Base-by-base conservation (phyloP, 108 stramenopile genomes). In the Epithemia pelagica region DNA sequence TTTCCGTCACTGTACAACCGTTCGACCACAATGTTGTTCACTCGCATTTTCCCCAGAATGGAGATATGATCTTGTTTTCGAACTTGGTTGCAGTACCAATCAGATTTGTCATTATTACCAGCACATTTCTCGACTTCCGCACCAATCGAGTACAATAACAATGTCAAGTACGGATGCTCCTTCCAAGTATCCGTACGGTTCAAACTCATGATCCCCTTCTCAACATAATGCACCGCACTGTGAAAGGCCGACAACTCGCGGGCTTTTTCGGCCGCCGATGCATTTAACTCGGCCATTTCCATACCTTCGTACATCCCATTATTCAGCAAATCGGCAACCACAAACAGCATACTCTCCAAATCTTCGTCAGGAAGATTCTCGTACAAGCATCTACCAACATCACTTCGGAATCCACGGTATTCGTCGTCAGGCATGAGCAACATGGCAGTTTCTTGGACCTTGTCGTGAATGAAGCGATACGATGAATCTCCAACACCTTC, bases 391-490 rank as follows among this genome's bases (percentile, higher is more conserved):
- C 28, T 62, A 32, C 79, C 79, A 27, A 80, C 54, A 19, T 60
- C 52, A 10, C 62, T 59, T 0, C 31, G 28, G 23, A 62, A 28
- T 25, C 77, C 75, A 0, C 31, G 28, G 23, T 56, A 28, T 25
- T 80, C 75, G 2, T 60, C 52, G 15, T 64, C 61, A 20, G 69
- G 66, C 24, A 77, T 62, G 21, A 74, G 32, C 3, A 74, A 72
- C 60, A 70, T 72, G 8, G 72, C 65, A 19, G 61, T 73, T 19
- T 64, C 32, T 55, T 67, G 69, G 26, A 81, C 27, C 28, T 71
- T 71, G 67, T 81, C 76, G 58, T 81, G 75, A 23, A 73, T 52
- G 68, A 73, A 81, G 18, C 58, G 18, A 23, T 58, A 22, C 20
- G 52, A 52, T 15, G 15, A 52, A 15, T 52, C 52, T 52, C 52